These are phyloP conservation scores for Raddia distichophylla DNA, from an alignment of 176 grass and related monocot species.

Conservation along the genomic window DNA sequence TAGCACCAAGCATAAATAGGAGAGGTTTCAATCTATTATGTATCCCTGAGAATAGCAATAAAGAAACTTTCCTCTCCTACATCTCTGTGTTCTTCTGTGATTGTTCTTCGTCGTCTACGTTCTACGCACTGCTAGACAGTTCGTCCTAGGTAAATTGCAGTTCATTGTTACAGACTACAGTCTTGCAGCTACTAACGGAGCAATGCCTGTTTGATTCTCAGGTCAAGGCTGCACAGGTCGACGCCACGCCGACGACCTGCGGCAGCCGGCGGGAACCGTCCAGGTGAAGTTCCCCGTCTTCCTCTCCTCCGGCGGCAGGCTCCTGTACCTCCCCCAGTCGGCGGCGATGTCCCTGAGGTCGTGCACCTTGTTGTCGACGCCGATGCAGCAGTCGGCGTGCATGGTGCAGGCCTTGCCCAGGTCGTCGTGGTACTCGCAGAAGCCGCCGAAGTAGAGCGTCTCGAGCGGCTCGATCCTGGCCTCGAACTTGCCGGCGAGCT, in stretches of 20 bases:
- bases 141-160: background rate
- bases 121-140: too few relatives aligned
- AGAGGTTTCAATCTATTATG: too few relatives aligned
- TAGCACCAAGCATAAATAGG: too few relatives aligned
- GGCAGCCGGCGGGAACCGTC: background rate
- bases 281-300: background rate
- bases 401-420: background rate
- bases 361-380: background rate
- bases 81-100: too few relatives aligned
- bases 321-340: background rate
- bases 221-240: background rate
- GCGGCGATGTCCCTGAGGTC: background rate
- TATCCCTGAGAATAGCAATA: too few relatives aligned
- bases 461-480: slow-evolving; percentile 45
- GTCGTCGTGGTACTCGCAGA: slow-evolving; percentile 37
- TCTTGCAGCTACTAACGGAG: too few relatives aligned
- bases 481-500: slow-evolving; percentile 14
- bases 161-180: background rate
- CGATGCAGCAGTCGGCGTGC: background rate
- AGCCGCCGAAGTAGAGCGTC: slow-evolving; percentile 38
- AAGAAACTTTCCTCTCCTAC: too few relatives aligned
- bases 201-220: background rate
- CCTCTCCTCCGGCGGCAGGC: background rate
- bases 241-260: slow-evolving; percentile 22
- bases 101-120: too few relatives aligned